phyloP scores from a whole-genome alignment of 2,329 filamentous ascomycete species.

The Sclerotinia minor region DNA sequence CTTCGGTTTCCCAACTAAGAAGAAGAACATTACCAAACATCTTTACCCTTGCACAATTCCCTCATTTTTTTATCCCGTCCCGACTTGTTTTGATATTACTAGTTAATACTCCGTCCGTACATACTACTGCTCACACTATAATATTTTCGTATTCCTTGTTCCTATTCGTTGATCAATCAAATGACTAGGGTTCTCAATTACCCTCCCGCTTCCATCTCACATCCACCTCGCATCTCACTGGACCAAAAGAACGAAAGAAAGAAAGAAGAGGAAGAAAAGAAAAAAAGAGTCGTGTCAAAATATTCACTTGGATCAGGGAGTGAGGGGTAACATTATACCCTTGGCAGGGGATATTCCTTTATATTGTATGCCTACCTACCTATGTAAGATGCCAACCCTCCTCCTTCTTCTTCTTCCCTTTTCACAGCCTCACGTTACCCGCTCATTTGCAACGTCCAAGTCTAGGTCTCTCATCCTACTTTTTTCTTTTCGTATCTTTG shows the following conservation, averaged over 20 bases:
- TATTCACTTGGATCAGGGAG: background rate
- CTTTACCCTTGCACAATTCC: background rate
- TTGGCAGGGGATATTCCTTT: no score
- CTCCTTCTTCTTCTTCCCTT: constrained; percentile 14
- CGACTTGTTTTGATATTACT: background rate
- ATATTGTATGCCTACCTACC: no score
- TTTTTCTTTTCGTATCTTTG: constrained; percentile 28
- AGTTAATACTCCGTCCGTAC: no score
- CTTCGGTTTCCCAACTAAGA: no score
- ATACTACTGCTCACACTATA: background rate
- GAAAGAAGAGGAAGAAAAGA: background rate
- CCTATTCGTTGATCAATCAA: background rate
- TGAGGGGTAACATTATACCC: background rate
- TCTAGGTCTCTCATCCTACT: constrained; percentile 1
- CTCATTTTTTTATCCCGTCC: background rate
- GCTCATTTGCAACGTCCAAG: constrained; percentile 15
- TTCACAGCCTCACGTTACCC: constrained; percentile 21
- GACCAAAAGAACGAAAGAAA: no score
- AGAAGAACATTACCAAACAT: background rate
- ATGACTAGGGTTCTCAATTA: background rate
- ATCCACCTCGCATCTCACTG: background rate
- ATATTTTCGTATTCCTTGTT: background rate
- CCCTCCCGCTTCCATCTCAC: background rate
- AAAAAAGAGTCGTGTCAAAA: background rate
- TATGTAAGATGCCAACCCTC: no score